Base-by-base conservation (phyloP, 768 basidiomycete species). In the Collybiopsis confluens region DNA sequence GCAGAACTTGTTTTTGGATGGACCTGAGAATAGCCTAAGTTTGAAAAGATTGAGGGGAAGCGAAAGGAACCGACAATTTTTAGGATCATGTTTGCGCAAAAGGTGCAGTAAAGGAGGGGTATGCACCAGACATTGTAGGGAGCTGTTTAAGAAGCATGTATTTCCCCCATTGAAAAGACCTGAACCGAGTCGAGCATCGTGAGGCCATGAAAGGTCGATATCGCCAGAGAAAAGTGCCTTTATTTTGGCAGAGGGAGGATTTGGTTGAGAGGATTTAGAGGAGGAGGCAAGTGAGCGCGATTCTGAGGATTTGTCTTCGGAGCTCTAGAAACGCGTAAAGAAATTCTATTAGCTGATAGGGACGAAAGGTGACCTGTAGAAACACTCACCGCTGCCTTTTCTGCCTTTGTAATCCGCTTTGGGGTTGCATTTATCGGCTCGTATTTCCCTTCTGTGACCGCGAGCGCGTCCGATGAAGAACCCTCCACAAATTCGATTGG, bases 131-230 rank as follows among this genome's bases (percentile, higher is more conserved):
- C 92, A 93, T 72, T 99, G 97, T 45, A 98, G 71, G 20, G 88
- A 90, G 59, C 92, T 93, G 68, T 99, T 99, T 61, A 98, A 74
- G 68, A 96, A 99, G 70, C 97, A 99, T 1, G 92, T 96, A 64
- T 98, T 98, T 43, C 92, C 92, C 24, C 73, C 86, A 69, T 98
- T 98, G 63, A 81, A 76, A 43, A 98, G 72, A 1, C 94, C 94
- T 46, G 64, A 68, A 37, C 81, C 88, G 47, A 79, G 65, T 50
- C 63, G 70, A 46, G 64, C 75, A 13, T 65, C 67, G 21, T 66
- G 49, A 1, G 87, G 86, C 86, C 87, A 91, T 38, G 82, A 64
- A 42, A 76, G 69, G 59, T 88, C 85, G 46, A 91, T 76, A 33
- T 76, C 68, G 45, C 76, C 73, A 20, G 73, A 67, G 61, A 81